phyloP scores from a whole-genome alignment of 1,284 basidiomycete species.

The Peniophora sp. region DNA sequence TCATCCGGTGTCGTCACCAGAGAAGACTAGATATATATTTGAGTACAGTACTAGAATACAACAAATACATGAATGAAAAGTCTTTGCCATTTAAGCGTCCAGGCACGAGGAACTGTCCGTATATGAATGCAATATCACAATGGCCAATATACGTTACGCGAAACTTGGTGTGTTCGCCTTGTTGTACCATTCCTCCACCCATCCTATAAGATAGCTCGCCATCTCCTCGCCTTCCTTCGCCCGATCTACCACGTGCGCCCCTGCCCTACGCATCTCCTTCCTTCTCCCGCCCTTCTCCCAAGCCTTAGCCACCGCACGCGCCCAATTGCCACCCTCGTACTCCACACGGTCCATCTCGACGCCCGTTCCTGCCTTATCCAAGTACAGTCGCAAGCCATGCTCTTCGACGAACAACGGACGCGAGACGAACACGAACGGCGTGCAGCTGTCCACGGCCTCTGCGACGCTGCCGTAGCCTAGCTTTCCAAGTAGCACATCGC shows the following conservation, averaged over 20 bases:
- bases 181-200: slow-evolving; percentile 31
- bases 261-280: slow-evolving; percentile 34
- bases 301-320: slow-evolving; percentile 45
- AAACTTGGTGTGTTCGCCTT: background rate
- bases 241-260: slow-evolving; percentile 28
- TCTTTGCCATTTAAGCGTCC: too few relatives aligned
- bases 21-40: too few relatives aligned
- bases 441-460: slow-evolving; percentile 61
- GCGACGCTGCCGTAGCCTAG: slow-evolving; percentile 70
- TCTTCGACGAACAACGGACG: slow-evolving; percentile 75
- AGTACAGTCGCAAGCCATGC: slow-evolving; percentile 58
- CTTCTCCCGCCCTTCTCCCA: slow-evolving; percentile 34
- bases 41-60: too few relatives aligned
- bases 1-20: too few relatives aligned
- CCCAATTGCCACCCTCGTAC: slow-evolving; percentile 70
- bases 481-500: slow-evolving; percentile 73
- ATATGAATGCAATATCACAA: too few relatives aligned
- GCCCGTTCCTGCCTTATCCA: slow-evolving; percentile 53
- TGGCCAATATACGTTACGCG: too few relatives aligned
- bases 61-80: too few relatives aligned
- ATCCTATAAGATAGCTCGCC: slow-evolving; percentile 42
- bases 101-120: too few relatives aligned
- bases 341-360: slow-evolving; percentile 52
- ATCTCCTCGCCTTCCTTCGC: slow-evolving; percentile 38
- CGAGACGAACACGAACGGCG: slow-evolving; percentile 70